Evolutionary conservation across 345 rosid genomes (phyloP).

Genomic region (Acer saccharum): DNA sequence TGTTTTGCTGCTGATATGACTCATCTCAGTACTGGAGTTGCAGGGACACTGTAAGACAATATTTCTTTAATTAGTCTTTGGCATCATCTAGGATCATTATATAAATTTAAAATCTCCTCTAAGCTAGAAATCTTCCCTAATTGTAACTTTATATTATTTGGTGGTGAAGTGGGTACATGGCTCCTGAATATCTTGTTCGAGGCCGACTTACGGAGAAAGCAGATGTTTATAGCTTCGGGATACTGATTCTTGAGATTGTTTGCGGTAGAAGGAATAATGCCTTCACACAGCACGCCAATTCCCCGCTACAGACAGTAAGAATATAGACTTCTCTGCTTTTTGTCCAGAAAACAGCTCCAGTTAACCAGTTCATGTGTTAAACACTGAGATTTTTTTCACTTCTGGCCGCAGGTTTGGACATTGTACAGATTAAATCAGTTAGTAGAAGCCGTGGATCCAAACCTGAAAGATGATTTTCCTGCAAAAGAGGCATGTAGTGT

Average conservation of each 20-base stretch:
- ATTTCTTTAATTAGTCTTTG: neutral
- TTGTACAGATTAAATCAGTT: conserved; percentile 40
- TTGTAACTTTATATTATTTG: neutral
- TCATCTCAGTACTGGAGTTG: conserved; percentile 57
- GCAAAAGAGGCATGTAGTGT: conserved; percentile 30
- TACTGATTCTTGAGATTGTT: conserved; percentile 46
- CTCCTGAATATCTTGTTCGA: conserved; percentile 54
- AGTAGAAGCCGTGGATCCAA: conserved; percentile 37
- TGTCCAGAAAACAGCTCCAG: neutral
- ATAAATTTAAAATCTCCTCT: too few relatives aligned
- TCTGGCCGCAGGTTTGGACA: conserved; percentile 47
- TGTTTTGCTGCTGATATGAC: conserved; percentile 46
- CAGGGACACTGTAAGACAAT: conserved; percentile 53
- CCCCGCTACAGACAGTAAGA: conserved; percentile 48
- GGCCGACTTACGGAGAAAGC: conserved; percentile 58
- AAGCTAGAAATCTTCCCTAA: too few relatives aligned
- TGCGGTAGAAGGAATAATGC: conserved; percentile 43
- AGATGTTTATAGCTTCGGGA: conserved; percentile 59
- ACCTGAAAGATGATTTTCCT: conserved; percentile 30
- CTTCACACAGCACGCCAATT: conserved; percentile 31
- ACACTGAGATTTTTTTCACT: neutral
- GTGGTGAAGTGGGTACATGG: conserved; percentile 58
- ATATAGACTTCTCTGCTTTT: neutral
- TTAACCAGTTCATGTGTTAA: neutral
- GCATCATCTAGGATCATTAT: neutral